phyloP scores from a whole-genome alignment of 2,329 filamentous ascomycete species.

The Aspergillus aculeatus region DNA sequence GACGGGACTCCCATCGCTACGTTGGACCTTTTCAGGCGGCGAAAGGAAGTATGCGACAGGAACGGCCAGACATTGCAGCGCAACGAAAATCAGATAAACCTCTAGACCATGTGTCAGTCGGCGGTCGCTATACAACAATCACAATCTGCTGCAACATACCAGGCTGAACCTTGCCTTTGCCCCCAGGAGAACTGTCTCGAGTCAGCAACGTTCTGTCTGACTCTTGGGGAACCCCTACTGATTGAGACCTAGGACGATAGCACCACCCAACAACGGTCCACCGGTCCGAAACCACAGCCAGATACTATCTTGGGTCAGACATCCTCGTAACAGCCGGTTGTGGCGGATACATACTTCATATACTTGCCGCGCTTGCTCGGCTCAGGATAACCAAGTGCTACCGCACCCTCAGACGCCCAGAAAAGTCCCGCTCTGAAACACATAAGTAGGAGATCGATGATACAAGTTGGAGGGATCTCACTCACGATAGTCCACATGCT shows the following conservation, averaged over 20 bases:
- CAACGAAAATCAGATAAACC: constrained; percentile 46
- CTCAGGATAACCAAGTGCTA: constrained; percentile 52
- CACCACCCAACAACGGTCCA: constrained; percentile 50
- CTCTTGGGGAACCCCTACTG: background rate
- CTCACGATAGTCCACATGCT: constrained; percentile 40
- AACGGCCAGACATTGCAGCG: constrained; percentile 37
- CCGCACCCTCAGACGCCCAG: constrained; percentile 53
- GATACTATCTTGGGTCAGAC: constrained; percentile 21
- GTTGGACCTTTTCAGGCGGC: constrained; percentile 44
- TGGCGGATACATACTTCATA: constrained; percentile 31
- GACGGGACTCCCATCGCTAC: constrained; percentile 42
- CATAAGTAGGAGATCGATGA: background rate
- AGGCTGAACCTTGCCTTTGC: constrained; percentile 25
- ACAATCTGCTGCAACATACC: constrained; percentile 14
- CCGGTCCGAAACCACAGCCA: constrained; percentile 53
- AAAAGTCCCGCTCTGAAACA: constrained; percentile 49
- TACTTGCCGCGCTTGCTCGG: constrained; percentile 49
- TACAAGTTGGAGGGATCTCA: background rate
- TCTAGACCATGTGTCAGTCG: background rate
- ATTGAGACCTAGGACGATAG: constrained; percentile 50
- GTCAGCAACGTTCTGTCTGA: background rate
- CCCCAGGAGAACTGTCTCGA: constrained; percentile 7
- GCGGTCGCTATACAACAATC: background rate
- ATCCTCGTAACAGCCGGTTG: background rate
- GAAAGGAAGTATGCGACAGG: constrained; percentile 43